These are phyloP conservation scores for Metschnikowia similis DNA, from an alignment of 805 yeast species.

Conservation along the genomic window DNA sequence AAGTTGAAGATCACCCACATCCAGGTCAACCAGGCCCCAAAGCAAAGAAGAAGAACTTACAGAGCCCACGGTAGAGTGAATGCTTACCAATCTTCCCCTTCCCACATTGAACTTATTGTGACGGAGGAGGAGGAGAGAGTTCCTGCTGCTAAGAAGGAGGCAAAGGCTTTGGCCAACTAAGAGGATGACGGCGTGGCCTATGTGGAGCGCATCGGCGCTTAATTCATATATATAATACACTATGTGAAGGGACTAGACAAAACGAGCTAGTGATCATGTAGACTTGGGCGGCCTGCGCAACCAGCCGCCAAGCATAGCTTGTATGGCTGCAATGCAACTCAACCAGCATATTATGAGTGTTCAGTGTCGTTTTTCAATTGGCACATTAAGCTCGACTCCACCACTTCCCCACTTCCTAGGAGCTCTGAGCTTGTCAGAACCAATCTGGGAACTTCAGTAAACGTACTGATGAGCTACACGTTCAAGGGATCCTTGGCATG, in stretches of 20 bases:
- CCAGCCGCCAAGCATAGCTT: no score
- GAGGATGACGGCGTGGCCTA: slow-evolving; percentile 88
- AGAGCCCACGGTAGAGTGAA: slow-evolving; percentile 99
- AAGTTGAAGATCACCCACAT: slow-evolving; percentile 95
- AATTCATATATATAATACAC: slow-evolving; percentile 6
- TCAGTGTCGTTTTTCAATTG: no score
- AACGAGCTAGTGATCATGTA: not conserved
- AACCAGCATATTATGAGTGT: no score
- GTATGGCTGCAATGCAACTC: no score
- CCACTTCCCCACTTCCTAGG: no score
- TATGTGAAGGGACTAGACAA: slow-evolving; percentile 2
- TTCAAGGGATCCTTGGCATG: no score
- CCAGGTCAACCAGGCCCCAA: slow-evolving; percentile 99
- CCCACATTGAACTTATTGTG: slow-evolving; percentile 96
- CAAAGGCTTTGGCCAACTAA: slow-evolving; percentile 71
- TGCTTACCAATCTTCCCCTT: slow-evolving; percentile 98
- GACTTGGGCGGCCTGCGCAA: no score
- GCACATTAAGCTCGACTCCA: no score
- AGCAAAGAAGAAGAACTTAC: slow-evolving; percentile 99
- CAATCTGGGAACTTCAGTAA: no score
- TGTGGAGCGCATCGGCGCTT: slow-evolving; percentile 76
- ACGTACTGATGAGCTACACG: no score
- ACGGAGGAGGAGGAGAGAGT: slow-evolving; percentile 94
- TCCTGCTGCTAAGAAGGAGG: slow-evolving; percentile 79
- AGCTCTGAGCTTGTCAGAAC: no score